Conservation (phyloP, 306 rosid species). For the Morella rubra region DNA sequence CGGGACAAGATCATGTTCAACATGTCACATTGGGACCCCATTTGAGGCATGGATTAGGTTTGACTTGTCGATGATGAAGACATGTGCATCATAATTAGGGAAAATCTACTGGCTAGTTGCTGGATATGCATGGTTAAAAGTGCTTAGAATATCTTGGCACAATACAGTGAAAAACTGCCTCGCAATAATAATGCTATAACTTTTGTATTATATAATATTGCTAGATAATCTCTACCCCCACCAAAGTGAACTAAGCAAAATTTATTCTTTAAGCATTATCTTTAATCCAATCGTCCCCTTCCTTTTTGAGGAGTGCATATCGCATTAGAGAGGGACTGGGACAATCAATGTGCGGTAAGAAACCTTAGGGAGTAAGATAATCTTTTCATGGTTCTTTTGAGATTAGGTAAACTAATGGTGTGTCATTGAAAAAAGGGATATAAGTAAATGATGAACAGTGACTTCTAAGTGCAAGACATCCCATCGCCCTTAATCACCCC, state of each 20-base stretch:
- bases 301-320: not conserved
- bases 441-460: not conserved
- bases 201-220: not conserved
- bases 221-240: constrained; percentile 28
- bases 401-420: not conserved
- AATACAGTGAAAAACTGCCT: constrained; percentile 2
- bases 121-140: constrained; percentile 31
- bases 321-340: not conserved
- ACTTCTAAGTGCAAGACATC: constrained; percentile 18
- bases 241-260: constrained; percentile 12
- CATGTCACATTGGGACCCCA: constrained; percentile 31
- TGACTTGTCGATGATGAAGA: constrained; percentile 33
- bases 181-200: constrained; percentile 21
- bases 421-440: not conserved
- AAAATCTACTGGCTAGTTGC: constrained; percentile 35
- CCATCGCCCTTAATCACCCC: constrained; percentile 36
- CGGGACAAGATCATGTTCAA: constrained; percentile 12
- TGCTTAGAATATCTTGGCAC: constrained; percentile 3
- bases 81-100: constrained; percentile 49
- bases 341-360: constrained; percentile 5
- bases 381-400: not conserved
- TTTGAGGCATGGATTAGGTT: constrained; percentile 39
- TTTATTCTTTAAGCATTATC: constrained; percentile 11
- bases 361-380: not conserved
- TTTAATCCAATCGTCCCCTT: not conserved